Conservation (phyloP, 2,329 filamentous ascomycete species). For the Nectriaceae sp. region DNA sequence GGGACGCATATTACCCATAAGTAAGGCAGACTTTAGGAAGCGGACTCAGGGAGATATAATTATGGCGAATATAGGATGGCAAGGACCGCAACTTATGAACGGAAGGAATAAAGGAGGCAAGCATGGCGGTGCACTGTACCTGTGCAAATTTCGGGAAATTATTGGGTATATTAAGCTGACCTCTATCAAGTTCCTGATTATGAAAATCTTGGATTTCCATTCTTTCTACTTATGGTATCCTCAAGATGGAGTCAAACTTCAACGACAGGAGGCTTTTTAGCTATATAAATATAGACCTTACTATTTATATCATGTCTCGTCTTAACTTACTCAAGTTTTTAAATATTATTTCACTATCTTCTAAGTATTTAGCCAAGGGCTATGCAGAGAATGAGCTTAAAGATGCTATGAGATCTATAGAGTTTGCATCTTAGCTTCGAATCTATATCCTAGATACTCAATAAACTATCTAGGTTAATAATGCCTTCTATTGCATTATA, state of each 20-base stretch:
- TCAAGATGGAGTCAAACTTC: neutral
- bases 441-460: slow-evolving; percentile 9
- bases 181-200: too few relatives aligned
- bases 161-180: too few relatives aligned
- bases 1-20: too few relatives aligned
- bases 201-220: too few relatives aligned
- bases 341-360: slow-evolving; percentile 12
- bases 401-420: slow-evolving; percentile 8
- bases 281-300: slow-evolving; percentile 7
- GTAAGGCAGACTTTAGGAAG: too few relatives aligned
- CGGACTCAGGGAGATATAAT: too few relatives aligned
- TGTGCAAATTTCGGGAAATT: too few relatives aligned
- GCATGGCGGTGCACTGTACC: too few relatives aligned
- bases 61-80: too few relatives aligned
- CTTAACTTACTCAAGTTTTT: slow-evolving; percentile 8
- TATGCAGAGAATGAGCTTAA: slow-evolving; percentile 7
- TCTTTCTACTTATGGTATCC: neutral
- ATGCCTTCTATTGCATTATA: slow-evolving; percentile 11
- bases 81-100: too few relatives aligned
- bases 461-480: slow-evolving; percentile 4
- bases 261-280: slow-evolving; percentile 7
- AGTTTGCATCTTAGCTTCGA: slow-evolving; percentile 10
- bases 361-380: slow-evolving; percentile 14
- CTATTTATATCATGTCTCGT: slow-evolving; percentile 7
- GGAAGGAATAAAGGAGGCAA: too few relatives aligned